Evolutionary conservation across 306 rosid genomes (phyloP), one percentile per base, ranked within the genome.

Genomic region (Morella rubra): DNA sequence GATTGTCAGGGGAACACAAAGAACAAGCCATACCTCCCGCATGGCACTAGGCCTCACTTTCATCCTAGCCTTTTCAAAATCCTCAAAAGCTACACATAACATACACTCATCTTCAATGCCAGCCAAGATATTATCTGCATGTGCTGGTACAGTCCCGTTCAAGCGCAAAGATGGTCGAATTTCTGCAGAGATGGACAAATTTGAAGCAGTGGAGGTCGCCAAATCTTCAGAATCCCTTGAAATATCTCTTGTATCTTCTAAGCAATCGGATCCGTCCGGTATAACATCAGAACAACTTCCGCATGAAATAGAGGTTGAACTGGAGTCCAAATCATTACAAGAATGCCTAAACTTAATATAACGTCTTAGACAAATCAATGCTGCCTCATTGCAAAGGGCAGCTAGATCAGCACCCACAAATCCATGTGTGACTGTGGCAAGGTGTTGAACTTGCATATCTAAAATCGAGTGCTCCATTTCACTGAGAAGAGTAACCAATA

Each of bases 21-120:
- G 22, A 37, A 81, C 69, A 40, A 55, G 58, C 50, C 81, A 78
- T 86, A 94, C 98, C 96, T 94, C 98, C 81, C 97, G 86, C 97
- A 94, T 94, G 81, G 98, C 98, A 90, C 97, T 94, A 69, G 97
- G 98, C 72, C 95, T 84, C 77, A 92, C 91, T 90, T 81, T 89
- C 83, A 84, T 80, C 85, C 80, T 87, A 61, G 98, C 96, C 84
- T 84, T 86, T 84, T 85, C 91, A 85, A 94, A 94, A 85, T 92
- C 96, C 76, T 90, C 96, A 83, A 84, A 90, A 75, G 64, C 74
- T 74, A 92, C 86, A 80, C 79, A 83, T 76, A 91, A 84, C 64
- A 24, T n/a, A 52, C 69, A 81, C 58, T 82, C 89, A 65, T 86
- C 85, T 73, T 85, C 87, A 72, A 49, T 42, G 44, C 60, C 79